These are phyloP conservation scores for Hansfordia pulvinata DNA, from an alignment of 2,329 filamentous ascomycete species.

Conservation along the genomic window DNA sequence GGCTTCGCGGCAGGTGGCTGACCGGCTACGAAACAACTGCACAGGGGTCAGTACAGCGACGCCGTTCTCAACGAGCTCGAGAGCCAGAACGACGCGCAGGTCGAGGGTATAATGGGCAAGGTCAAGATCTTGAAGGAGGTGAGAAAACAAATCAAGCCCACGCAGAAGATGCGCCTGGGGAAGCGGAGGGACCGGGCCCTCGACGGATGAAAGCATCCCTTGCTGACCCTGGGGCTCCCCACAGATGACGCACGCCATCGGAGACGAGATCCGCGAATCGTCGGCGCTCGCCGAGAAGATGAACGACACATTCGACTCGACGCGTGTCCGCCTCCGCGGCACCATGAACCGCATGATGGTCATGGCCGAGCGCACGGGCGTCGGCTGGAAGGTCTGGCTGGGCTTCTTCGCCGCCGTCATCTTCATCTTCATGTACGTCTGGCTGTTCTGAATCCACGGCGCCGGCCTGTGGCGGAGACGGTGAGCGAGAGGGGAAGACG, in stretches of 20 bases:
- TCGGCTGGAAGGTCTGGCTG: conserved; percentile 91
- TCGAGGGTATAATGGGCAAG: conserved; percentile 83
- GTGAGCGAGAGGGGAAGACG: neutral
- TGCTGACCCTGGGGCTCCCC: neutral
- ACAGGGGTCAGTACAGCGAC: conserved; percentile 80
- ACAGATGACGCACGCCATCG: conserved; percentile 83
- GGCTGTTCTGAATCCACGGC: conserved; percentile 52
- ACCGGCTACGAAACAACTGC: neutral
- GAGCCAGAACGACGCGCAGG: conserved; percentile 84
- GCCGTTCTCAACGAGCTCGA: conserved; percentile 87
- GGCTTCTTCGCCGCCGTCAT: conserved; percentile 75
- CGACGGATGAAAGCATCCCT: too few species aligned
- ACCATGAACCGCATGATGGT: conserved; percentile 96
- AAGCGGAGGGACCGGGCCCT: conserved; percentile 1
- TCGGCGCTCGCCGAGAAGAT: conserved; percentile 84
- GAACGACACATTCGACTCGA: conserved; percentile 87
- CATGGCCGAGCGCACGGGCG: conserved; percentile 90
- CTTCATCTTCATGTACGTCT: conserved; percentile 81
- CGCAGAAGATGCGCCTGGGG: conserved; percentile 7
- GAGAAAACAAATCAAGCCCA: conserved; percentile 26
- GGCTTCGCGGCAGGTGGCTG: too few species aligned
- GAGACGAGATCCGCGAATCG: conserved; percentile 86
- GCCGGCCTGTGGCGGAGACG: conserved; percentile 1
- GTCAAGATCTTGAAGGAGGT: conserved; percentile 84
- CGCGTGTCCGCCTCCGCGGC: conserved; percentile 64